A percentile compares a stretch with the other conserved stretches of the same genome.
phyloP scores from a whole-genome alignment of 2,329 filamentous ascomycete genomes.

The Calonectria montana region DNA sequence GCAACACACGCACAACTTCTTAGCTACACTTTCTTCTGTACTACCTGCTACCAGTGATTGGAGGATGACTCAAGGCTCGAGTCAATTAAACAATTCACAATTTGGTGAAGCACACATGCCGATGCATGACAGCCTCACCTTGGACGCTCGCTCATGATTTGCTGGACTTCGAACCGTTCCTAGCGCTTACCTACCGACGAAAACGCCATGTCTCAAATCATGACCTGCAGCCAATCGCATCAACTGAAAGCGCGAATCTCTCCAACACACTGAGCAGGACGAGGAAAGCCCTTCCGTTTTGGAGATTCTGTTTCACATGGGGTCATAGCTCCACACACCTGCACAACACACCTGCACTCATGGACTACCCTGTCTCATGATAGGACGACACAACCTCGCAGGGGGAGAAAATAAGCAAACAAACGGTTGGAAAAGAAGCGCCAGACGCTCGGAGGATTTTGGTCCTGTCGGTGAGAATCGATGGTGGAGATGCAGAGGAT shows the following conservation, averaged over 20 bases:
- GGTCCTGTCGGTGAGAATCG: not conserved
- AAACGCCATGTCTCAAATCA: not conserved
- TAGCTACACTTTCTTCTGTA: not conserved
- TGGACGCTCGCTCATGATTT: not conserved
- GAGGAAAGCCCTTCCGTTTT: not conserved
- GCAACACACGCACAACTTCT: not conserved
- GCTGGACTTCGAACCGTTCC: not conserved
- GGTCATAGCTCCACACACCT: slow-evolving; percentile 5
- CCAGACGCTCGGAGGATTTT: not conserved
- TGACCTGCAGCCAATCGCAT: not conserved
- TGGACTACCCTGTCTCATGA: not conserved
- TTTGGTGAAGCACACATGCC: not conserved
- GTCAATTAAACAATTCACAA: not conserved
- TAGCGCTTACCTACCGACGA: not conserved
- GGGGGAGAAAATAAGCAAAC: not conserved
- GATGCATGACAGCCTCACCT: not conserved
- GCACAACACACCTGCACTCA: not conserved
- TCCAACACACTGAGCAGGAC: not conserved
- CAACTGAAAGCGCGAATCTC: not conserved
- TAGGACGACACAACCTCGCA: not conserved
- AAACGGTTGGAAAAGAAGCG: not conserved
- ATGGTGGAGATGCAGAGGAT: not conserved
- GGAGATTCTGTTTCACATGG: slow-evolving; percentile 13
- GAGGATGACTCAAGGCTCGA: not conserved
- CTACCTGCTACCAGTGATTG: not conserved